Conservation (phyloP, 164 flowering plant genomes). For the Vitis labrusca region DNA sequence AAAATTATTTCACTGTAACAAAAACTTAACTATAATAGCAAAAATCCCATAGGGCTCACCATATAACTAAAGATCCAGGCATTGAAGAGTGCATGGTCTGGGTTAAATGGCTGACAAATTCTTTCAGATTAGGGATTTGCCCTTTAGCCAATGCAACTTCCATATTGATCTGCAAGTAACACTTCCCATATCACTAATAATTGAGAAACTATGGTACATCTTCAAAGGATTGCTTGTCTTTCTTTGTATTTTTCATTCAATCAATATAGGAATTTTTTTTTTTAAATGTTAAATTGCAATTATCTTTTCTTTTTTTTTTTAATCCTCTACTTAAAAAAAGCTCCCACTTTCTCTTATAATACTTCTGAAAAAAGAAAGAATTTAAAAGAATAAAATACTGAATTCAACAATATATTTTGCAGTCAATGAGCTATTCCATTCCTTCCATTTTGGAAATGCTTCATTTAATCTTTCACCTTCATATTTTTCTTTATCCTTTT, state of each 20-base stretch:
- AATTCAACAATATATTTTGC: too few species aligned
- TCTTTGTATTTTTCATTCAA: background rate
- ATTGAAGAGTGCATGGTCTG: conserved; percentile 61
- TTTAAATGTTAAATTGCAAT: background rate
- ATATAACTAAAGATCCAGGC: conserved; percentile 82
- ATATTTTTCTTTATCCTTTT: background rate
- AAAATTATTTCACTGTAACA: background rate
- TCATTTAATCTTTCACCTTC: too few species aligned
- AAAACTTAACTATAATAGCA: background rate
- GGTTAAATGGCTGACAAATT: conserved; percentile 74
- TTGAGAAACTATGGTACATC: too few species aligned
- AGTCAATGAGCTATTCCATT: background rate
- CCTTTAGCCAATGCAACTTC: conserved; percentile 53
- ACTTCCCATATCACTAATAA: background rate
- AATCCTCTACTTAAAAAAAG: background rate
- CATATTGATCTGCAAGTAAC: conserved; percentile 69
- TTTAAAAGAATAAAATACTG: too few species aligned
- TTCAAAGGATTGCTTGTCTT: too few species aligned
- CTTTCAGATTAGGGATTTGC: conserved; percentile 70
- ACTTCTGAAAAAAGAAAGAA: background rate
- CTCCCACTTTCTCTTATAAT: background rate
- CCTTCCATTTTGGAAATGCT: background rate
- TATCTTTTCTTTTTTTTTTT: background rate
- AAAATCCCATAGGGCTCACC: conserved; percentile 35
- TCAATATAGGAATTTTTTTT: background rate